Conservation (phyloP, 2,329 filamentous ascomycete species). For the Colletotrichum cuscutae region DNA sequence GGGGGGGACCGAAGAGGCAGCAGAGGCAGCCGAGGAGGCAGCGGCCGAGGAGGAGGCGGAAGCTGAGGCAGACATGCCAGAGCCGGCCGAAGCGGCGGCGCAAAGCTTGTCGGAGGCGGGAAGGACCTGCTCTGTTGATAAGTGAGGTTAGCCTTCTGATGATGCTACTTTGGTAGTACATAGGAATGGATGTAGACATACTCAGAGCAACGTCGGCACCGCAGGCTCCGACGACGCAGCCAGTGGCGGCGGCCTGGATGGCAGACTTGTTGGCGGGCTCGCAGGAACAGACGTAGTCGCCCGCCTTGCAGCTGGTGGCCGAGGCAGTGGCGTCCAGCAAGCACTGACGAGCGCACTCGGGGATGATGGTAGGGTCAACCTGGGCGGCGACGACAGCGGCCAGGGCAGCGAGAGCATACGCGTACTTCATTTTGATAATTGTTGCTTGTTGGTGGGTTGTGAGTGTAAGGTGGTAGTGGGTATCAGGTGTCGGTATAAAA, state of each 20-base stretch:
- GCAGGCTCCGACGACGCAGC: constrained; percentile 49
- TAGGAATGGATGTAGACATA: constrained; percentile 40
- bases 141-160: constrained; percentile 7
- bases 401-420: constrained; percentile 42
- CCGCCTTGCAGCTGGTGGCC: constrained; percentile 44
- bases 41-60: constrained; percentile 3
- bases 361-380: constrained; percentile 36
- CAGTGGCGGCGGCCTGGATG: constrained; percentile 45
- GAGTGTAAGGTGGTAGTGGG: constrained; percentile 9
- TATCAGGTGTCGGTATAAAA: constrained; percentile 19
- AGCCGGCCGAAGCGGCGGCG: constrained; percentile 33
- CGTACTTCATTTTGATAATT: constrained; percentile 37
- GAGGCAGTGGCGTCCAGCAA: constrained; percentile 44
- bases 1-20: constrained; percentile 10
- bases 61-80: constrained; percentile 3
- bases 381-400: constrained; percentile 47
- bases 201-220: constrained; percentile 49
- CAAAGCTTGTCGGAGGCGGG: constrained; percentile 50
- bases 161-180: too few species aligned
- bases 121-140: constrained; percentile 49
- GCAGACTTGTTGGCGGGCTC: constrained; percentile 46
- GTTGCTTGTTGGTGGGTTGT: constrained; percentile 24
- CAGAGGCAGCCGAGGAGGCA: neutral
- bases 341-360: constrained; percentile 51
- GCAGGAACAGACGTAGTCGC: constrained; percentile 46